These are phyloP conservation scores for Heritiera fomes DNA, from an alignment of 345 rosid genomes.

Conservation along the genomic window DNA sequence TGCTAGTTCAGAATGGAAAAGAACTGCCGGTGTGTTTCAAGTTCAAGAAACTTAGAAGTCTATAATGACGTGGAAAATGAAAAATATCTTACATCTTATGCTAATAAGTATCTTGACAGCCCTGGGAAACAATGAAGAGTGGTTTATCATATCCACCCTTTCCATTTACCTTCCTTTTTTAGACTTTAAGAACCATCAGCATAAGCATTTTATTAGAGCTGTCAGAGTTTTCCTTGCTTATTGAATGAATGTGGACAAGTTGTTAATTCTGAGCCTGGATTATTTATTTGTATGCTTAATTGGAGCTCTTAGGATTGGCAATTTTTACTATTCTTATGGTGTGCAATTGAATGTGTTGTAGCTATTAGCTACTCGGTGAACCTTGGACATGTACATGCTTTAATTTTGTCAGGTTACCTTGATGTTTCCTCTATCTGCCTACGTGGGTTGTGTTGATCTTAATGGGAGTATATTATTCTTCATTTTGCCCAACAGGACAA, in stretches of 20 bases:
- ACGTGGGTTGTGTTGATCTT: not conserved
- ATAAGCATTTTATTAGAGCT: not conserved
- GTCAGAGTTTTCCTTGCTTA: not conserved
- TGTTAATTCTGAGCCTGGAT: not conserved
- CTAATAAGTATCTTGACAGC: not conserved
- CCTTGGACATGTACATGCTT: not conserved
- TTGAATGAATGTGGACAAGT: not conserved
- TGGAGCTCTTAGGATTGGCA: not conserved
- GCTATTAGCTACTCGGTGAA: not conserved
- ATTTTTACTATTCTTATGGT: not conserved
- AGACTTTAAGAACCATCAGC: not conserved
- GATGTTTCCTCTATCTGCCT: not conserved
- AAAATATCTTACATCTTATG: not conserved
- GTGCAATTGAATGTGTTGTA: not conserved
- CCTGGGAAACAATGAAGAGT: not conserved
- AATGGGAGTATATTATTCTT: slow-evolving; percentile 14
- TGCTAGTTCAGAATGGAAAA: not conserved
- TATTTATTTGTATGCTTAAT: not conserved
- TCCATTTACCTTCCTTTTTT: not conserved
- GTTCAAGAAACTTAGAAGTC: not conserved
- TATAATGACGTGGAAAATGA: slow-evolving; percentile 6
- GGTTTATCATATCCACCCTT: not conserved
- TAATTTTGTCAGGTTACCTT: not conserved
- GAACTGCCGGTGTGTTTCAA: not conserved
- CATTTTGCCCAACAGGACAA: slow-evolving; percentile 48